Base-by-base conservation (phyloP, 768 basidiomycete species). In the Ephemerocybe angulata region DNA sequence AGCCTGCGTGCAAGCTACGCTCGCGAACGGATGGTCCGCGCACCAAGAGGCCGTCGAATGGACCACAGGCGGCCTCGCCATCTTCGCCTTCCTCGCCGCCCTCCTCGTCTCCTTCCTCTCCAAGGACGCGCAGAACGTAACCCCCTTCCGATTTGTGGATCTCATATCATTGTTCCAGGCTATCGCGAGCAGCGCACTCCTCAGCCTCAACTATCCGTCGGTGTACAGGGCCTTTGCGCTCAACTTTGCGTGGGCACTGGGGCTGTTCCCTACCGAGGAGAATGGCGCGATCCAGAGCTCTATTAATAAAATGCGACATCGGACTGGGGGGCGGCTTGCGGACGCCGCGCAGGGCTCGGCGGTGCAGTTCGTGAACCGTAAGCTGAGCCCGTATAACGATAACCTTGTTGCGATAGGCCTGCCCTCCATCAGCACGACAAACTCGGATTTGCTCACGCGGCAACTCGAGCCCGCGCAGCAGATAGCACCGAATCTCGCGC, bases 161-260 rank as follows among this genome's bases (percentile, higher is more conserved):
- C 70, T 94, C 44, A 67, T 97, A 43, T 85, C 81, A 63, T 81
- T 96, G 54, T 91, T 87, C 70, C 96, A 98, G 71, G 78, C 85
- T 64, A 87, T 95, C 50, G 91, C 88, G 25, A 80, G 82, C 25
- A 86, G 90, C 2, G 87, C 81, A 3, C 78, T 98, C 60, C 79
- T 97, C 53, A 82, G 83, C 60, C 80, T 98, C 65, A 89, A 98
- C 68, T 98, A 94, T 65, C 90, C 96, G 1, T 80, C 82, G 37
- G 81, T 87, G 12, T 98, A 93, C 69, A 80, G 84, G 50, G 80
- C 87, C 22, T 98, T 86, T 62, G 77, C 88, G 2, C 76, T 86
- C 64, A 98, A 98, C 64, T 97, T 96, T 60, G 82, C 86, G 0
- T 98, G 93, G 94, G 79, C 90, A 0, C 70, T 96, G 65, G 91